These are phyloP conservation scores for Cladorrhinum sp. DNA, from an alignment of 2,329 filamentous ascomycete species.

Conservation along the genomic window DNA sequence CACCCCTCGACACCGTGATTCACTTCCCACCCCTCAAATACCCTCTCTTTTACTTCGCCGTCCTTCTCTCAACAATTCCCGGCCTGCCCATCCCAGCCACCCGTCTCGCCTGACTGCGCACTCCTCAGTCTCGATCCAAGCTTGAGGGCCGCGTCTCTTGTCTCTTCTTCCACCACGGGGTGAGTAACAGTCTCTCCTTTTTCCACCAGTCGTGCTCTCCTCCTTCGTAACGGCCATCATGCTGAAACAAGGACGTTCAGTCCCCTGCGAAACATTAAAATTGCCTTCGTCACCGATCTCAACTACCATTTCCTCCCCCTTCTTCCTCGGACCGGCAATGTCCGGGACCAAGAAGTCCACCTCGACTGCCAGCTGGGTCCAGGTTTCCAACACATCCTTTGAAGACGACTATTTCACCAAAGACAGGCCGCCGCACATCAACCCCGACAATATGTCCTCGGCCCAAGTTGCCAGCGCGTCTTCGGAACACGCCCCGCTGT, in stretches of 20 bases:
- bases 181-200: neutral
- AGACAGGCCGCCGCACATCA: constrained; percentile 26
- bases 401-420: constrained; percentile 14
- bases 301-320: neutral
- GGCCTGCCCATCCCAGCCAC: neutral
- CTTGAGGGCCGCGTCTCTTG: neutral
- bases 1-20: neutral
- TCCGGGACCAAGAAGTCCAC: constrained; percentile 1
- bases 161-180: neutral
- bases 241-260: neutral
- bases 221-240: neutral
- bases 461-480: constrained; percentile 18
- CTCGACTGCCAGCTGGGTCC: constrained; percentile 5
- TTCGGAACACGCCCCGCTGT: constrained; percentile 2
- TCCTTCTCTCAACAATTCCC: neutral
- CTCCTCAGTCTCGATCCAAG: neutral
- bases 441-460: constrained; percentile 24
- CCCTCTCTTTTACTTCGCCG: neutral
- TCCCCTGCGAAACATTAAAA: neutral
- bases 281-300: neutral
- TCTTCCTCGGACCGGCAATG: neutral
- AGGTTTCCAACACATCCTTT: constrained; percentile 4
- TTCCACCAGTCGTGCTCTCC: neutral
- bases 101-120: neutral
- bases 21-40: neutral